Percentiles rank a stretch among this genome's conserved stretches.
Evolutionary conservation across 164 flowering plant species (phyloP).

Genomic region (grape (Vitis vinifera)): ASM3070453v1 NC_081810.1:6743501-6744000

Average conservation of each 20-base stretch:
- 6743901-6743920: constrained; percentile 67
- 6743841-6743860: constrained; percentile 56
- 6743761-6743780: constrained; percentile 99
- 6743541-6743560: constrained; percentile 99
- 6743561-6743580: constrained; percentile 99
- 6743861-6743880: constrained; percentile 81
- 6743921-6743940: constrained; percentile 61
- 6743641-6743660: neutral
- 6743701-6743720: constrained; percentile 6
- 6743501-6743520: constrained; percentile 95
- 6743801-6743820: constrained; percentile 60
- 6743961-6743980: constrained; percentile 77
- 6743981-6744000: constrained; percentile 4
- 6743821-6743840: constrained; percentile 64
- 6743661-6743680: neutral
- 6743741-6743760: constrained; percentile 62
- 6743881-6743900: constrained; percentile 83
- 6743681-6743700: neutral
- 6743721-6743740: constrained; percentile 6
- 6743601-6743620: constrained; percentile 81
- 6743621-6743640: constrained; percentile 77
- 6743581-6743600: constrained; percentile 91
- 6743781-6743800: constrained; percentile 99
- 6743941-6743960: constrained; percentile 64
- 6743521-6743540: constrained; percentile 95